phyloP scores from a whole-genome alignment of 179 eudicot genomes.

The Spergularia azorica region DNA sequence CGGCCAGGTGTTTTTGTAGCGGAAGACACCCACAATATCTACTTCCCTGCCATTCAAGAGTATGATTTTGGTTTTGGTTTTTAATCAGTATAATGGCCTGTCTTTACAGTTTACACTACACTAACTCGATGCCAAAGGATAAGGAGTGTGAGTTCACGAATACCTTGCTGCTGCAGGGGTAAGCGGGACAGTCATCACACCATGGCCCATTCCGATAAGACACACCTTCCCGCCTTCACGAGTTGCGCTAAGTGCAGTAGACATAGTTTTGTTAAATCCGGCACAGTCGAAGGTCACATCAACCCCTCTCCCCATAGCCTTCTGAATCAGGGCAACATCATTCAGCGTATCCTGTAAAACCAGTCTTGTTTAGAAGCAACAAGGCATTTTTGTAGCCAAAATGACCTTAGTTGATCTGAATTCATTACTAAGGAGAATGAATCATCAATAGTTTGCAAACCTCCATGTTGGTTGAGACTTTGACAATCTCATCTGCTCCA shows the following conservation, averaged over 20 bases:
- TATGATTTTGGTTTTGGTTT: too few relatives aligned
- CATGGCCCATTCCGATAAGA: slow-evolving; percentile 95
- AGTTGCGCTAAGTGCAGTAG: slow-evolving; percentile 81
- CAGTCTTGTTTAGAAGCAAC: not conserved
- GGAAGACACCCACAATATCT: slow-evolving; percentile 86
- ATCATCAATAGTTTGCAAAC: slow-evolving; percentile 26
- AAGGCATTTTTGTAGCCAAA: not conserved
- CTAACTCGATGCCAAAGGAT: not conserved
- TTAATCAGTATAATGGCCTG: not conserved
- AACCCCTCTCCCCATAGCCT: slow-evolving; percentile 70
- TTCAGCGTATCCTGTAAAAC: slow-evolving; percentile 54
- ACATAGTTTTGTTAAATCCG: slow-evolving; percentile 89
- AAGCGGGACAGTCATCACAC: slow-evolving; percentile 86
- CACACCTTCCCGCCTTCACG: slow-evolving; percentile 91
- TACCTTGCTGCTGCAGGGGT: slow-evolving; percentile 97
- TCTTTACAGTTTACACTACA: not conserved
- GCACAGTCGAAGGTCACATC: slow-evolving; percentile 91
- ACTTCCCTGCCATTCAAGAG: slow-evolving; percentile 63
- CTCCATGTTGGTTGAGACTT: slow-evolving; percentile 69
- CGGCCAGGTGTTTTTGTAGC: slow-evolving; percentile 99
- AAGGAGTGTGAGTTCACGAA: not conserved
- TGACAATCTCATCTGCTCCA: slow-evolving; percentile 76
- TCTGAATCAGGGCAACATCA: slow-evolving; percentile 61
- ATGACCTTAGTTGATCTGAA: too few relatives aligned
- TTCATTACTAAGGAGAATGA: too few relatives aligned